Evolutionary conservation across 192 early-diverging fungal species (phyloP), one percentile per base, ranked within the genome.

Genomic region (Backusella macrospora): DNA sequence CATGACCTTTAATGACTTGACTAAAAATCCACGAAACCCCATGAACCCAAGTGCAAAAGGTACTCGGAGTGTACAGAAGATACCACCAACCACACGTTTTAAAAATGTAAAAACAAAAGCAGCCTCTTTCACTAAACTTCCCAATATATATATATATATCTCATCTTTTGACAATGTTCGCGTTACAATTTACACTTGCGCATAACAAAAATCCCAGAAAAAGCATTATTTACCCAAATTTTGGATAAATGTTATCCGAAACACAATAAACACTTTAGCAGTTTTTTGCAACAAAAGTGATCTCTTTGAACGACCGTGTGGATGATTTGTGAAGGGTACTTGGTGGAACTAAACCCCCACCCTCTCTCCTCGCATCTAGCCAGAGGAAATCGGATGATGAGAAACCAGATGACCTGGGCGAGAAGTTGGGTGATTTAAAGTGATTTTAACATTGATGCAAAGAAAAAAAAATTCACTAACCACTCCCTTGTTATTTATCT

Each of bases 271-370:
- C 80, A 15, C 65, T 82, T 21, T 73, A 82, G 59, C 68, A 67
- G 29, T 34, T 34, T 34, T 34, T 34, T 34, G 15, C 52, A 78
- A 26, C 80, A 82, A 66, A 47, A 62, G 70, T 82, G 8, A 71
- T 77, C 45, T 74, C 76, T 42, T 55, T 82, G 47, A 78, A 78
- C 63, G 76, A 78, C 52, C 73, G 80, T 5, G 69, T 82, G n/a
- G 80, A 82, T 46, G 74, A 75, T 12, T 26, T 82, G 7, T 69
- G 74, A 62, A 63, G 72, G 21, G 80, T 78, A 73, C 23, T 82
- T n/a, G 23, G 40, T 75, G n/a, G 72, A 76, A 15, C 42, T 64
- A 7, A 71, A 78, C 63, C n/a, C n/a, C n/a, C n/a, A n/a, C n/a
- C n/a, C n/a, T n/a, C n/a, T 67, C 15, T 18, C 48, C 48, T 34